Evolutionary conservation across 2,329 filamentous ascomycete species (phyloP), one percentile per base, ranked within the genome.

Genomic region (Aspergillus sp.): DNA sequence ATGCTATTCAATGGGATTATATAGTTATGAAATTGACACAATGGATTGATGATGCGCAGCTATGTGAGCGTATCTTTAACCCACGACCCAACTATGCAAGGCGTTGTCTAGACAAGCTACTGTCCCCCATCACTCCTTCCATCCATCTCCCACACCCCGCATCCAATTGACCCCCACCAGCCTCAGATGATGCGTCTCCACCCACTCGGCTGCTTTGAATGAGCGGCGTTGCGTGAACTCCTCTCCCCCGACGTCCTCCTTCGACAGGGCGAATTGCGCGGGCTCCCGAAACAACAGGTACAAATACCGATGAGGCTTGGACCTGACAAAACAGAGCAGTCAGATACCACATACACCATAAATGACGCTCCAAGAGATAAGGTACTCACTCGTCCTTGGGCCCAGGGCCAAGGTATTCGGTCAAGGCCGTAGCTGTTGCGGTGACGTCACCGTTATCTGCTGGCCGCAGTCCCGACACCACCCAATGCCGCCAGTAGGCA

Each of bases 401-500:
- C 6, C 58, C 58, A 1, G 58, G 56, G 2, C 55, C 56, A 19
- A 59, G 52, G 47, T 59, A 58, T 31, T 56, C 55, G 5, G 58
- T 59, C 49, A 59, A 11, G 2, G 45, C 49, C 0, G 41, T 34
- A 10, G 20, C n/a, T 0, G 49, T 23, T 6, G 48, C 21, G 6
- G 40, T 31, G 19, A 25, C 7, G 5, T 36, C 20, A 16, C 16
- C 17, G 2, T 14, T 14, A 7, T 46, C 21, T 0, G 25, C 14
- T 1, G 58, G 47, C 11, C 36, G 45, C 3, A 59, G 13, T n/a
- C 56, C 56, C 1, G 50, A 51, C 2, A 58, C 45, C 1, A 59
- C 53, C 58, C 58, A 59, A 34, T 59, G 56, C 34, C 58, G 40
- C 58, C 58, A 59, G 40, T 56, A 59, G 4, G 58, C 56, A 16